These are phyloP conservation scores for Mycogone perniciosa DNA, from an alignment of 2,329 filamentous ascomycete genomes.

Conservation along the genomic window DNA sequence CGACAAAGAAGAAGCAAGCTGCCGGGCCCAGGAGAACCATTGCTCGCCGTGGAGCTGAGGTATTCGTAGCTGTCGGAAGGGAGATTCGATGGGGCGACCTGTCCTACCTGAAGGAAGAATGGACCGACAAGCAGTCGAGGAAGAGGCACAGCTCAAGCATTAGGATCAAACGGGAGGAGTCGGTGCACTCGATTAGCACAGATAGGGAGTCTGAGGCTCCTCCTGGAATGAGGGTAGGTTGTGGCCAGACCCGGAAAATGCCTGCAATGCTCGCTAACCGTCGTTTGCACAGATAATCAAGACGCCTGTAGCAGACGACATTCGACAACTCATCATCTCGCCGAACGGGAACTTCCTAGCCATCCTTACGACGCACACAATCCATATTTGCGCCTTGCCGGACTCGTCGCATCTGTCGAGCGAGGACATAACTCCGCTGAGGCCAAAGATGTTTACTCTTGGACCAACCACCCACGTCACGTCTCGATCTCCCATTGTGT, in stretches of 20 bases:
- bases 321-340: constrained; percentile 78
- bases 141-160: constrained; percentile 26
- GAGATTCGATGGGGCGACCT: constrained; percentile 91
- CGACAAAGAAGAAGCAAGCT: constrained; percentile 37
- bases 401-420: constrained; percentile 69
- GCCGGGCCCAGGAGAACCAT: constrained; percentile 59
- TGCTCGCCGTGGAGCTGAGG: constrained; percentile 73
- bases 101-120: constrained; percentile 64
- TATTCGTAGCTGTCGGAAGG: constrained; percentile 82
- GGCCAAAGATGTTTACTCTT: constrained; percentile 82
- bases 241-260: neutral
- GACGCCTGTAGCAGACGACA: constrained; percentile 71
- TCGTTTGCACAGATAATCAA: constrained; percentile 56
- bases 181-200: constrained; percentile 31
- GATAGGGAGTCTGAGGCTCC: constrained; percentile 22
- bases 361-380: constrained; percentile 78
- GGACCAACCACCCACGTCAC: constrained; percentile 89
- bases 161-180: constrained; percentile 45
- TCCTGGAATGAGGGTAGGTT: constrained; percentile 30
- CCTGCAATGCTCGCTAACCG: neutral
- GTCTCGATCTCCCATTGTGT: constrained; percentile 72
- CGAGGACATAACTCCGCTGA: constrained; percentile 61
- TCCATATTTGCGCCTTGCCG: constrained; percentile 82
- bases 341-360: constrained; percentile 77
- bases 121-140: constrained; percentile 26